Base-by-base conservation (phyloP, 2,329 filamentous ascomycete species). In the Cladosporium sphaerospermum region DNA sequence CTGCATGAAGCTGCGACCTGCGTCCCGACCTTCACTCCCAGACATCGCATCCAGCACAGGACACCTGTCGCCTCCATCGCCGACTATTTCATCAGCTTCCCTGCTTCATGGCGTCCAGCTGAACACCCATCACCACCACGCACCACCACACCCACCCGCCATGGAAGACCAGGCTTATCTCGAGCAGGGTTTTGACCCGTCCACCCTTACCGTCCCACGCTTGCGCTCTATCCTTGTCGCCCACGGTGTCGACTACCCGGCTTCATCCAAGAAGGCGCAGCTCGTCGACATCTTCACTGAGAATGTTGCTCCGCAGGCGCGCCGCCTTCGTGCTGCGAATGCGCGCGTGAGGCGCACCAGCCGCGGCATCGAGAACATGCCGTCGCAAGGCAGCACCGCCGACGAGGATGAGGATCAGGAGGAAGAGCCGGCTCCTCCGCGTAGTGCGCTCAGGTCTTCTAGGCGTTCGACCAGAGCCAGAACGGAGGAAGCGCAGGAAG, bases 211-310 rank as follows among this genome's bases (percentile, higher is more conserved):
- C 1, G 84, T 97, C 46, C 90, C 93, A 28, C 86, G 87, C 43
- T 77, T 99, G 62, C 88, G 93, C 64, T 92, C 88, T 45, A 95
- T 97, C 60, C 82, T 99, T 54, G 88, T 97, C 64, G 86, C 84
- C 59, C 89, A 99, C 73, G 87, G 90, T 67, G 77, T 97, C 64
- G 74, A 83, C 36, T 97, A 96, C 67, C 86, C 91, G 4, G 85
- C 89, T 0, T 91, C 85, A 4, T 90, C 93, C 10, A 99, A 97
- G 75, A 99, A 99, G 75, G 75, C 83, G 0, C 86, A 95, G 66
- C 82, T 99, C 18, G 78, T 99, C 56, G 83, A 87, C 7, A 82
- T 97, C 44, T 90, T 99, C 71, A 84, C 86, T 65, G 78, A 86
- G 32, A 76, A 93, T 58, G 80, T 99, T 28, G 73, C 88, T 4